Evolutionary conservation across 2,329 filamentous ascomycete species (phyloP).

Genomic region (Aspergillus costaricaensis): DNA sequence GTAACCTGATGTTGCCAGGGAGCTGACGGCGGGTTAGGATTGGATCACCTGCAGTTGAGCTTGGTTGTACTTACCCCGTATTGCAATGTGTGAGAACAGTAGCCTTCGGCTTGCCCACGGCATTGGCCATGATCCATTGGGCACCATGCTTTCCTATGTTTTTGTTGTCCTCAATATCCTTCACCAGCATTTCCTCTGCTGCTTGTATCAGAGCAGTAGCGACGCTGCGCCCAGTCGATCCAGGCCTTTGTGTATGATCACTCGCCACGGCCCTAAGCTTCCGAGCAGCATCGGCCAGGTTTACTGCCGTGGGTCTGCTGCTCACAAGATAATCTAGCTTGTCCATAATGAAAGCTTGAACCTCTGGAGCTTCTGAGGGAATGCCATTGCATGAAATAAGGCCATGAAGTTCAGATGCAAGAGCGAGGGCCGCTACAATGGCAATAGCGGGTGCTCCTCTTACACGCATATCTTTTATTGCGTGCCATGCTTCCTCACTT

Average conservation of each 20-base stretch:
- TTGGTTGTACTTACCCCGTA: slow-evolving; percentile 66
- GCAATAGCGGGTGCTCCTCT: slow-evolving; percentile 90
- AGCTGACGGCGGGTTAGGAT: slow-evolving; percentile 52
- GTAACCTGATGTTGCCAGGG: slow-evolving; percentile 94
- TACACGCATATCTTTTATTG: slow-evolving; percentile 66
- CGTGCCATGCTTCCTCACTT: slow-evolving; percentile 64
- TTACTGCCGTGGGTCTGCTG: slow-evolving; percentile 91
- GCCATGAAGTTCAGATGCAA: slow-evolving; percentile 77
- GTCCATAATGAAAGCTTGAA: slow-evolving; percentile 67
- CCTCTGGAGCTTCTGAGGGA: slow-evolving; percentile 59
- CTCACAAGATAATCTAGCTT: slow-evolving; percentile 84
- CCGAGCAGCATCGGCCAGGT: slow-evolving; percentile 83
- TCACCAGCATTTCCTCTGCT: slow-evolving; percentile 82
- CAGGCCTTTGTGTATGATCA: slow-evolving; percentile 40
- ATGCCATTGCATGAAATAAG: slow-evolving; percentile 40
- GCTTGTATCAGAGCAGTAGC: slow-evolving; percentile 71
- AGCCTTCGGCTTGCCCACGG: slow-evolving; percentile 57
- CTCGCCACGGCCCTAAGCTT: slow-evolving; percentile 71
- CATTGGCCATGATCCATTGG: slow-evolving; percentile 72
- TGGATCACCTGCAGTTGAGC: background rate
- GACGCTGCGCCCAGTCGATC: slow-evolving; percentile 52
- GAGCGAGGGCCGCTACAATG: slow-evolving; percentile 88
- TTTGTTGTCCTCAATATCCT: slow-evolving; percentile 85
- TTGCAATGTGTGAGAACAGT: slow-evolving; percentile 98
- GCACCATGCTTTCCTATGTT: slow-evolving; percentile 82